phyloP scores from a whole-genome alignment of 495 filamentous ascomycete genomes.

The Lasiosphaeria hispida region DNA sequence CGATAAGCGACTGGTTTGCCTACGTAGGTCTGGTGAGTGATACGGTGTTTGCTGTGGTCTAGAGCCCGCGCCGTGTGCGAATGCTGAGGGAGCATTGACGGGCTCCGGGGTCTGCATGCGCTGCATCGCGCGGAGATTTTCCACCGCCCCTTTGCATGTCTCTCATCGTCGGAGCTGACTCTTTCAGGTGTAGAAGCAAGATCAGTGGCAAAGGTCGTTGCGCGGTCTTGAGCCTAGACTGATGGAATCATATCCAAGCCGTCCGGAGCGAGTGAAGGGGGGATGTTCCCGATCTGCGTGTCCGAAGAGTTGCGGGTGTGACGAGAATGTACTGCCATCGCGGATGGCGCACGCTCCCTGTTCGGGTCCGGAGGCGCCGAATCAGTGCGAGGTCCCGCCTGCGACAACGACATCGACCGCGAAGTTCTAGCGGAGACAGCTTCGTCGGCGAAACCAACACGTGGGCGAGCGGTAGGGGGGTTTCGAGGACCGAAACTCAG shows the following conservation, averaged over 20 bases:
- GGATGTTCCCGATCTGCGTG: conserved; percentile 22
- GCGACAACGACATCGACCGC: conserved; percentile 48
- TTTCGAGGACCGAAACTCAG: conserved; percentile 58
- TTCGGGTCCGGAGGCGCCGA: conserved; percentile 42
- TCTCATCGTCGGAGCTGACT: conserved; percentile 58
- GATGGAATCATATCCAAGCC: conserved; percentile 17
- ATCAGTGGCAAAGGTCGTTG: conserved; percentile 36
- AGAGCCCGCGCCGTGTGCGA: conserved; percentile 50
- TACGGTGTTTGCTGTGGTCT: conserved; percentile 66
- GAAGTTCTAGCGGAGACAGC: conserved; percentile 53
- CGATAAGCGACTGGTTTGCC: conserved; percentile 78
- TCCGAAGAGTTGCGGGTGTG: conserved; percentile 43
- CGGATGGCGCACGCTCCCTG: conserved; percentile 43
- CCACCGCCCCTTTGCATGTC: conserved; percentile 29
- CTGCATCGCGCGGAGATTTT: conserved; percentile 52
- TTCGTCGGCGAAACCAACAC: conserved; percentile 65
- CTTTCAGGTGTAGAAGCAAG: conserved; percentile 51
- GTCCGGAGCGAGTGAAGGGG: conserved; percentile 15
- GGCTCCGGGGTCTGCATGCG: conserved; percentile 64
- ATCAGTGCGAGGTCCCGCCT: conserved; percentile 43
- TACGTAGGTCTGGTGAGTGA: conserved; percentile 69
- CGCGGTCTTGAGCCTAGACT: conserved; percentile 29
- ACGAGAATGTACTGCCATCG: conserved; percentile 39
- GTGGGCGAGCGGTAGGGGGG: conserved; percentile 37
- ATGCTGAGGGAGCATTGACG: conserved; percentile 71